Percentiles rank a stretch among this genome's conserved stretches.
Conservation (phyloP, 768 basidiomycete genomes). For the Hydnomerulius pinastri region DNA sequence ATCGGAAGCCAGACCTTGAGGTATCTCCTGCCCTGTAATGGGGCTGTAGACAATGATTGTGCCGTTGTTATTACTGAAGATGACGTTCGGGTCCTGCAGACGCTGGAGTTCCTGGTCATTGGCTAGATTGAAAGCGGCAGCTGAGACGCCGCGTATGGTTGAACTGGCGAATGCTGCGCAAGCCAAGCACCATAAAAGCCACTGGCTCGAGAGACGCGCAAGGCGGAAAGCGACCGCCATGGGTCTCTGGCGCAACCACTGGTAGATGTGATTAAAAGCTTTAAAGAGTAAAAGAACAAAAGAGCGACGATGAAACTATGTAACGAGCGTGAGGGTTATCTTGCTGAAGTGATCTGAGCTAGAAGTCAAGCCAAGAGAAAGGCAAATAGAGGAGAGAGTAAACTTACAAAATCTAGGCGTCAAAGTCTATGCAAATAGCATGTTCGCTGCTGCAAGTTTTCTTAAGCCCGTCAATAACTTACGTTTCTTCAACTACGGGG, state of each 20-base stretch:
- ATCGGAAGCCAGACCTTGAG: slow-evolving; percentile 60
- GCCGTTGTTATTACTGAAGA: slow-evolving; percentile 33
- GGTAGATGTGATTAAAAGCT: slow-evolving; percentile 5
- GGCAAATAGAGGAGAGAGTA: neutral
- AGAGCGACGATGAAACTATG: slow-evolving; percentile 8
- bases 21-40: slow-evolving; percentile 40
- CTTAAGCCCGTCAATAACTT: neutral
- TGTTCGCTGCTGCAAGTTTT: neutral
- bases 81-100: slow-evolving; percentile 31
- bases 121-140: slow-evolving; percentile 3
- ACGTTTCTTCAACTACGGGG: neutral
- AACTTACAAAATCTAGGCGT: slow-evolving; percentile 1
- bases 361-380: slow-evolving; percentile 1
- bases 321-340: slow-evolving; percentile 14
- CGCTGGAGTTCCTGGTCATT: slow-evolving; percentile 20
- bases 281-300: too few relatives aligned
- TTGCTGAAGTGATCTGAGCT: slow-evolving; percentile 8
- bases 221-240: slow-evolving; percentile 28
- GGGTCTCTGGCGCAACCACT: slow-evolving; percentile 18
- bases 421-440: neutral
- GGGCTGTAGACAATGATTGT: slow-evolving; percentile 47
- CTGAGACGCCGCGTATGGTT: slow-evolving; percentile 10
- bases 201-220: slow-evolving; percentile 7
- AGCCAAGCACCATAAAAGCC: slow-evolving; percentile 18
- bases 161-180: slow-evolving; percentile 10